Evolutionary conservation across 768 basidiomycete genomes (phyloP).

Genomic region (Amanita jacksonii): DNA sequence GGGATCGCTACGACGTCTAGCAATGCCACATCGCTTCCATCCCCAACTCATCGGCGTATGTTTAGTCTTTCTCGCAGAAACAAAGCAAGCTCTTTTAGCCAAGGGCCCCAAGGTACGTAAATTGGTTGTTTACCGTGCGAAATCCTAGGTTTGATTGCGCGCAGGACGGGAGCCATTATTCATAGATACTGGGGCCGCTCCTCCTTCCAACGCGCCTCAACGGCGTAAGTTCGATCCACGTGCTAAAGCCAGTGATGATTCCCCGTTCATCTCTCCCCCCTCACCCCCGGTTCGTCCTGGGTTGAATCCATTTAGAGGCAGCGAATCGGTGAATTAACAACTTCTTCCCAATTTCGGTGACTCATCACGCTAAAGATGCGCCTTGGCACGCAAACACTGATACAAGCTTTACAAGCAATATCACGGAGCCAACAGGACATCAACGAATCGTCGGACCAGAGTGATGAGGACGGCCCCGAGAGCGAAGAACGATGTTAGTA

Average conservation of each 20-base stretch:
- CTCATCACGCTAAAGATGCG: conserved; percentile 50
- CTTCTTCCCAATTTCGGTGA: conserved; percentile 9
- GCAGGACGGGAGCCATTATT: not conserved
- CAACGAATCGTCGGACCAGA: conserved; percentile 42
- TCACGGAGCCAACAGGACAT: conserved; percentile 72
- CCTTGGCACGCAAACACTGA: conserved; percentile 80
- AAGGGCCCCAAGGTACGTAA: conserved; percentile 22
- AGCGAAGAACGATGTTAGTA: conserved; percentile 52
- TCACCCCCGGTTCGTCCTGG: conserved; percentile 51
- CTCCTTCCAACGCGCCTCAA: conserved; percentile 18
- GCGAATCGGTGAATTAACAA: conserved; percentile 47
- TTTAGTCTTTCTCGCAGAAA: conserved; percentile 47
- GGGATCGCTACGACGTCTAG: conserved; percentile 25
- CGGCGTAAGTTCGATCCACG: not conserved
- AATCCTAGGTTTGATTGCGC: not conserved
- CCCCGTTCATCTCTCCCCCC: conserved; percentile 61
- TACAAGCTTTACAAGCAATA: conserved; percentile 79
- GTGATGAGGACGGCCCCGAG: conserved; percentile 40
- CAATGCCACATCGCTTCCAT: conserved; percentile 22
- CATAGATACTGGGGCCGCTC: not conserved
- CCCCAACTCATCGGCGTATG: conserved; percentile 36
- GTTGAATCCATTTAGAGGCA: conserved; percentile 48
- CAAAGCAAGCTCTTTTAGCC: conserved; percentile 34
- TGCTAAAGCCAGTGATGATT: conserved; percentile 24
- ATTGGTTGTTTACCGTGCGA: not conserved